Evolutionary conservation across 257 asterid species (phyloP).

Genomic region (Cynanchum wilfordii): DNA sequence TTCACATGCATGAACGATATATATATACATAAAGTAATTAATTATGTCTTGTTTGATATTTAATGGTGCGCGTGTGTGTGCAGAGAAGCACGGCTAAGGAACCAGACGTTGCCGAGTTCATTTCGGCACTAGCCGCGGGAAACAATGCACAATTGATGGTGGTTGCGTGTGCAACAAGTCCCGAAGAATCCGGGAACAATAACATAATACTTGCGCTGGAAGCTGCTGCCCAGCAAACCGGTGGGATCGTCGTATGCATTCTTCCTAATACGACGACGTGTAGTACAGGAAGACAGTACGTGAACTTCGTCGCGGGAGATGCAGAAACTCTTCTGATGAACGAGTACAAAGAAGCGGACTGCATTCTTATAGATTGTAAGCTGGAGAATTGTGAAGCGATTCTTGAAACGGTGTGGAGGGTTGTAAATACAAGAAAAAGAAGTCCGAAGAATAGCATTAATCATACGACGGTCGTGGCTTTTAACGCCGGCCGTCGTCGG

Average conservation of each 20-base stretch:
- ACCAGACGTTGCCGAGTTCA: conserved; percentile 66
- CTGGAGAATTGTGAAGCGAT: conserved; percentile 43
- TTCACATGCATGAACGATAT: background rate
- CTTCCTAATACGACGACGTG: conserved; percentile 18
- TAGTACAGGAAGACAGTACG: conserved; percentile 17
- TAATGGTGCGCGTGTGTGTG: conserved; percentile 11
- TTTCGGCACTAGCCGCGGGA: conserved; percentile 80
- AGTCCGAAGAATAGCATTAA: background rate
- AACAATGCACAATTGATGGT: conserved; percentile 55
- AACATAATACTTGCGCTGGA: conserved; percentile 36
- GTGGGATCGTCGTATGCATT: conserved; percentile 55
- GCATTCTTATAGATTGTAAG: conserved; percentile 53
- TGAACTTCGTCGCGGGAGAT: conserved; percentile 48
- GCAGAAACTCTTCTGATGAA: conserved; percentile 29
- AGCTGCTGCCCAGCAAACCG: conserved; percentile 72
- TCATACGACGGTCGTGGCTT: conserved; percentile 40
- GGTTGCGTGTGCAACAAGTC: conserved; percentile 38
- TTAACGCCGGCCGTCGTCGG: conserved; percentile 47
- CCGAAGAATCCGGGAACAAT: conserved; percentile 33
- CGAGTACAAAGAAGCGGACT: conserved; percentile 42
- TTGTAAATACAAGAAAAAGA: background rate
- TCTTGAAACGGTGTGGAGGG: conserved; percentile 13
- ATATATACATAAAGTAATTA: too few relatives aligned
- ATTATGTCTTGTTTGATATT: background rate
- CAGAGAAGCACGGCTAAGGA: conserved; percentile 57